Evolutionary conservation across 2,329 filamentous ascomycete genomes (phyloP), one percentile per base, ranked within the genome.

Genomic region (Neopestalotiopsis clavispora): DNA sequence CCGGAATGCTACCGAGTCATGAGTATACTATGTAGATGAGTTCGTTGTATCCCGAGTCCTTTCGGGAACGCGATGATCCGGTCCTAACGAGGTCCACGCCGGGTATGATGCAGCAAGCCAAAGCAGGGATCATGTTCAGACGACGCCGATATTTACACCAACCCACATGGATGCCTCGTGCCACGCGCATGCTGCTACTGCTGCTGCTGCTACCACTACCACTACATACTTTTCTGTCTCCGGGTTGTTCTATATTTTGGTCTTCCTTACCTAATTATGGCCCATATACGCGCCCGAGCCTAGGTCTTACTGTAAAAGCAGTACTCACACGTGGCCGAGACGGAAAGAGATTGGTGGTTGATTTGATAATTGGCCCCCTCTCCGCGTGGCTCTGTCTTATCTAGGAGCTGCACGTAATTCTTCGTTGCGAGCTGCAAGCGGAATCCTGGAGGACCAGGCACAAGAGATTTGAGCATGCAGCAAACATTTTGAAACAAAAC

Each of bases 241-340:
- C 17, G 34, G 6, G 34, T 10, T 10, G 34, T 38, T 38, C 34
- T 38, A 10, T 6, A 38, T 38, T 6, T 7, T 10, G 6, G 34
- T 52, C 45, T 52, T 23, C 45, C 45, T 52, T 52, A 52, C 20
- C 45, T 52, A 52, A 52, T 52, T 52, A 52, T 52, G 45, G 45
- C 45, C 20, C 45, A n/a, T n/a, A 9, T 52, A n/a, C 45, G 45
- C 17, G 17, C 7, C 45, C 17, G 14, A 52, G 20, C 45, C 45
- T 52, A 52, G 45, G 14, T 52, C 45, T 52, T 52, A 52, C 45
- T 52, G 45, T 52, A 52, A 23, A 52, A 52, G 5, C 7, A 20
- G n/a, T 17, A 52, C 7, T 17, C 45, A 20, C 45, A 17, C 9
- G 10, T 10, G 45, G 6, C 20, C 1, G 45, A 20, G 45, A 52